Conservation (phyloP, 495 filamentous ascomycete species). For the Entonaema liquescens region DNA sequence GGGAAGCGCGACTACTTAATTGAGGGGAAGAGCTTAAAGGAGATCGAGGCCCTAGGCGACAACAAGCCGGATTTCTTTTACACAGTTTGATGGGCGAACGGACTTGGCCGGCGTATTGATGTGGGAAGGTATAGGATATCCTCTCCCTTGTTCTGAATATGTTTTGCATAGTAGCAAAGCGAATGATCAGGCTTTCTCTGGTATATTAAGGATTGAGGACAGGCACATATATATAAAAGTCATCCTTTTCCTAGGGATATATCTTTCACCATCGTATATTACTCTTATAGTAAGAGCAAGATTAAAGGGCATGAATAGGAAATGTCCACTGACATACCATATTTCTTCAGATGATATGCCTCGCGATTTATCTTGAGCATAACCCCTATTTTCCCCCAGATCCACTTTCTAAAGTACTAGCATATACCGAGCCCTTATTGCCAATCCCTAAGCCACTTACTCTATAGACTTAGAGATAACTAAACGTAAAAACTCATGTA, state of each 20-base stretch:
- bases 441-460: too few relatives aligned
- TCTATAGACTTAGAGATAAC: too few relatives aligned
- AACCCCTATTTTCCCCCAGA: background rate
- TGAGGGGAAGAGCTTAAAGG: slow-evolving; percentile 64
- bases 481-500: too few relatives aligned
- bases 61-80: slow-evolving; percentile 81
- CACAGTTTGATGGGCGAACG: slow-evolving; percentile 61
- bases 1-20: slow-evolving; percentile 77
- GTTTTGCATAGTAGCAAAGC: background rate
- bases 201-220: background rate
- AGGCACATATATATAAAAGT: background rate
- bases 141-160: background rate
- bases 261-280: background rate
- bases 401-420: background rate
- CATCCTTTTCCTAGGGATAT: background rate
- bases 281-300: background rate
- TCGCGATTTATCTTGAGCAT: background rate
- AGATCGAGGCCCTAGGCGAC: slow-evolving; percentile 75
- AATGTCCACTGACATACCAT: background rate
- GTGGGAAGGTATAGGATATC: background rate
- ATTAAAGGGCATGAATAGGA: background rate
- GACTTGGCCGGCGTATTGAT: background rate
- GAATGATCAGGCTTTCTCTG: background rate
- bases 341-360: background rate
- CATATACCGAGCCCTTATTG: too few relatives aligned